A percentile compares a stretch with the other conserved stretches of the same genome.
phyloP scores from a whole-genome alignment of 352 stramenopile genomes.

The Phytophthora cryptogea region DNA sequence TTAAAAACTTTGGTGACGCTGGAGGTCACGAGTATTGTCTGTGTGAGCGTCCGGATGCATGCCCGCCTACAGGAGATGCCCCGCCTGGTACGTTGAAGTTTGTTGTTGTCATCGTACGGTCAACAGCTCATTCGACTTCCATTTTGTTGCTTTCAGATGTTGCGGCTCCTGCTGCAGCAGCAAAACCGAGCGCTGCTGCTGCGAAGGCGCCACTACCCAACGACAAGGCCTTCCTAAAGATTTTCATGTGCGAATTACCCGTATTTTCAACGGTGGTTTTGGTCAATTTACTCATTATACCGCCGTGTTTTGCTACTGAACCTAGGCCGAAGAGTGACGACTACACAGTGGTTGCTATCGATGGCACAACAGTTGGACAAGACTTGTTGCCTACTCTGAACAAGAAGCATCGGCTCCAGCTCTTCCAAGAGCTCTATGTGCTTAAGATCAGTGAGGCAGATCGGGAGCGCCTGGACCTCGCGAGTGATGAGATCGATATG shows the following conservation, averaged over 20 bases:
- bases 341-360: slow-evolving; percentile 88
- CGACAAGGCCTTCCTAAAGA: slow-evolving; percentile 88
- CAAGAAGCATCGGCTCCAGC: slow-evolving; percentile 85
- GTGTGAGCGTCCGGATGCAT: slow-evolving; percentile 85
- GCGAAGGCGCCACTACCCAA: slow-evolving; percentile 53
- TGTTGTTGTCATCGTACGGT: background rate
- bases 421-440: slow-evolving; percentile 89
- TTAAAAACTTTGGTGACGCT: slow-evolving; percentile 92
- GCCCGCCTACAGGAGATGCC: slow-evolving; percentile 68
- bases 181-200: slow-evolving; percentile 35
- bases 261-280: background rate
- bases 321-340: slow-evolving; percentile 86
- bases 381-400: slow-evolving; percentile 86
- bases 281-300: background rate
- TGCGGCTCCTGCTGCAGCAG: slow-evolving; percentile 22
- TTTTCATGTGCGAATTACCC: slow-evolving; percentile 71
- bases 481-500: slow-evolving; percentile 88
- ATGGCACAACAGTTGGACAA: slow-evolving; percentile 76
- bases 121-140: background rate
- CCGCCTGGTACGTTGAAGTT: slow-evolving; percentile 33
- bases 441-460: slow-evolving; percentile 90
- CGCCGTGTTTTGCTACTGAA: background rate
- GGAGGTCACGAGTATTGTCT: slow-evolving; percentile 88
- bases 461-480: slow-evolving; percentile 76
- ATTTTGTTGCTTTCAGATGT: slow-evolving; percentile 29